Base-by-base conservation (phyloP, 257 asterid genomes). In the Solanum pinnatisectum region DNA sequence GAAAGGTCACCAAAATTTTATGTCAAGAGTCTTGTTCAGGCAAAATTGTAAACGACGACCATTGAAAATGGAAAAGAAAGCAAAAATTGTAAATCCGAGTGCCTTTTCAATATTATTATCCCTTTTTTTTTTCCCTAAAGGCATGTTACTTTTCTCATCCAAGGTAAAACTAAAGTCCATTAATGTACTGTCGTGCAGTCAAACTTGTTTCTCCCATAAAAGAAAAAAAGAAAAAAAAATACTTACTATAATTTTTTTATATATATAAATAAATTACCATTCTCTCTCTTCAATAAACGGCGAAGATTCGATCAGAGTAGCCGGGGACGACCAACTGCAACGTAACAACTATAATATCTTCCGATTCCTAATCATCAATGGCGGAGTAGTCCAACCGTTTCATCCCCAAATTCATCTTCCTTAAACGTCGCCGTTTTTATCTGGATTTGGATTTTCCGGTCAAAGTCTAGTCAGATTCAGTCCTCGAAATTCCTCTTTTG, bases 381-480 rank as follows among this genome's bases (percentile, higher is more conserved):
- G 93, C 92, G 92, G 95, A 90, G 49, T 91, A 90, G 90, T 89
- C 87, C 88, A 93, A 65, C 70, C 87, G 77, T 76, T 44, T 37
- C 90, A 32, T 71, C 94, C 18, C 70, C 78, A 90, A 71, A 60
- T 84, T 70, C 39, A 40, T 11, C 35, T 77, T n/a, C 52, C 35
- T 6, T 11, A 56, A 59, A 78, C 89, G 89, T 83, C 90, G 87
- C 2, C 88, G 91, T 90, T 52, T 52, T 40, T 87, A 39, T 87
- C 74, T 88, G 87, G 86, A 87, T 68, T 89, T 65, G 46, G 11
- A 70, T 70, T 78, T 78, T 60, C 30, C 63, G 49, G n/a, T 78
- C 63, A 23, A 70, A n/a, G 40, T 25, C 71, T 13, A 44, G 85
- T 74, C 88, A 37, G 94, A 79, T 42, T 74, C 36, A 42, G 49